Conservation (phyloP, 2,329 filamentous ascomycete species). For the Periconia digitata region DNA sequence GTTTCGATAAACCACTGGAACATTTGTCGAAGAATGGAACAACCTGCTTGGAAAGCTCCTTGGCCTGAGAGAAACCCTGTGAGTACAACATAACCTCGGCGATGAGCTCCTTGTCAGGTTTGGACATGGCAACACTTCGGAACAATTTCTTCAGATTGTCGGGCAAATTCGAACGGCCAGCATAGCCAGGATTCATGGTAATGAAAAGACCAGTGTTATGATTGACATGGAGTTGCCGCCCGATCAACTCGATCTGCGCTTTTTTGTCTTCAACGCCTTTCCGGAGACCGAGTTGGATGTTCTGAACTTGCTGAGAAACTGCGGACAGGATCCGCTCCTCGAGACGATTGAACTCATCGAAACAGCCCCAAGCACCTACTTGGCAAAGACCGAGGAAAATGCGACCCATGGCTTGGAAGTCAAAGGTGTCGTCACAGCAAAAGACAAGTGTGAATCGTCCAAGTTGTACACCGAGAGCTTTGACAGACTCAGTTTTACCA, state of each 20-base stretch:
- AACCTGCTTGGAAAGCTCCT: slow-evolving; percentile 88
- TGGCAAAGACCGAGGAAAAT: slow-evolving; percentile 99
- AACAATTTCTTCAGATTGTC: slow-evolving; percentile 99
- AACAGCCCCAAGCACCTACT: slow-evolving; percentile 98
- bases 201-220: slow-evolving; percentile 98
- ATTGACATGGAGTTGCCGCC: slow-evolving; percentile 86
- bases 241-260: slow-evolving; percentile 90
- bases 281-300: slow-evolving; percentile 94
- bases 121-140: slow-evolving; percentile 99
- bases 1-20: slow-evolving; percentile 78
- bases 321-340: slow-evolving; percentile 97
- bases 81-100: slow-evolving; percentile 99
- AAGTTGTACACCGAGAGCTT: slow-evolving; percentile 92
- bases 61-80: slow-evolving; percentile 96
- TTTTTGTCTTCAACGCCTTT: slow-evolving; percentile 79
- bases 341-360: slow-evolving; percentile 99
- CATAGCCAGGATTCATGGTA: slow-evolving; percentile 99
- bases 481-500: slow-evolving; percentile 98
- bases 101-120: slow-evolving; percentile 98
- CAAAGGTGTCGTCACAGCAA: slow-evolving; percentile 99
- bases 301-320: slow-evolving; percentile 98
- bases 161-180: slow-evolving; percentile 93
- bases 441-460: slow-evolving; percentile 98
- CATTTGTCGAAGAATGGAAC: slow-evolving; percentile 99
- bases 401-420: slow-evolving; percentile 99